Percentiles rank a stretch among this genome's conserved stretches.
phyloP scores from a whole-genome alignment of 139 green algal genomes.

The Gonium pectorale region DNA sequence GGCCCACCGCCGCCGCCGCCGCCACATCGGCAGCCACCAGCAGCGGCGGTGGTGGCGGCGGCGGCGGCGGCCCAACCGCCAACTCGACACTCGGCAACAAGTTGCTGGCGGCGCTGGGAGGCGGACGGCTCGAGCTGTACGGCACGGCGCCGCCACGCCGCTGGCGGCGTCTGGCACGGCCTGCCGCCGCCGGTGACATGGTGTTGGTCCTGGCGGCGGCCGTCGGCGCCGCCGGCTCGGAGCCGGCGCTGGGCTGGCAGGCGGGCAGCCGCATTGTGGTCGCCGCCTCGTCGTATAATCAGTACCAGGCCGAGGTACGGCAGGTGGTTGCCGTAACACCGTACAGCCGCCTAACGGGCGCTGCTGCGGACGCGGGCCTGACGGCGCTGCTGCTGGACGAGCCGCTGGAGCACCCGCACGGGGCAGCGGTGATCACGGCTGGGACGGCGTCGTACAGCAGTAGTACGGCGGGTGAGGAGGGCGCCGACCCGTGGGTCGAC shows the following conservation, averaged over 20 bases:
- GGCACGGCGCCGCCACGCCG: slow-evolving; percentile 22
- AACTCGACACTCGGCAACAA: not conserved
- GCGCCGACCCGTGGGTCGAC: not conserved
- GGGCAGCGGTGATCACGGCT: not conserved
- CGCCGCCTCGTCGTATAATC: slow-evolving; percentile 60
- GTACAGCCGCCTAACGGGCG: not conserved
- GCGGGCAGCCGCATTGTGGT: slow-evolving; percentile 52
- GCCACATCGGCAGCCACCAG: not conserved
- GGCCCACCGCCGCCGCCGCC: not conserved
- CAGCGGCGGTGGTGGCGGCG: too few relatives aligned
- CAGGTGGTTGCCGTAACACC: slow-evolving; percentile 47
- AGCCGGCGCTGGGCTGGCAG: slow-evolving; percentile 31
- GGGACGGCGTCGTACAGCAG: too few relatives aligned
- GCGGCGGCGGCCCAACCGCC: too few relatives aligned
- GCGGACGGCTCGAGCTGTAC: not conserved
- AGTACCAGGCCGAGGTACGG: slow-evolving; percentile 49
- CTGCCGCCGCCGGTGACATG: slow-evolving; percentile 40
- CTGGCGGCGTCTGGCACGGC: slow-evolving; percentile 47
- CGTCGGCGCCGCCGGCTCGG: not conserved
- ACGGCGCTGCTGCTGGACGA: slow-evolving; percentile 50
- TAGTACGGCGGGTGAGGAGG: not conserved
- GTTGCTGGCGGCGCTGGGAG: not conserved
- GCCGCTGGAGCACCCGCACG: slow-evolving; percentile 44
- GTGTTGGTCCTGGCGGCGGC: slow-evolving; percentile 25
- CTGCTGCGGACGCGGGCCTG: not conserved